These are phyloP conservation scores for Aspergillus homomorphus DNA, from an alignment of 495 filamentous ascomycete genomes.

Conservation along the genomic window DNA sequence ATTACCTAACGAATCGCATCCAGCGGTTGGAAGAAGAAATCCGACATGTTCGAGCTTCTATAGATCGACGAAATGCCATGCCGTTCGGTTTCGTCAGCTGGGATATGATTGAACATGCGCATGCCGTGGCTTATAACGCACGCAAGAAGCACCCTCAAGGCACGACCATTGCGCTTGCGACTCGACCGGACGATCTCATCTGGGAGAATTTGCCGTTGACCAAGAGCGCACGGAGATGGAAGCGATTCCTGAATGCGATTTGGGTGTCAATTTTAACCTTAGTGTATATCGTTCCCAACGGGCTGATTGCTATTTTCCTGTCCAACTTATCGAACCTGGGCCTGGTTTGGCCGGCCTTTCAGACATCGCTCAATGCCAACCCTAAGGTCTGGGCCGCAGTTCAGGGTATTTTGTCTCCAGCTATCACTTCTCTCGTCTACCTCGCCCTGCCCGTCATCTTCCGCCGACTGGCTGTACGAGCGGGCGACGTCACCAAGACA, in stretches of 20 bases:
- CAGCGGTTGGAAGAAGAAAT: conserved; percentile 78
- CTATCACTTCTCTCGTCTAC: conserved; percentile 84
- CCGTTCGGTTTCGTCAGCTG: conserved; percentile 94
- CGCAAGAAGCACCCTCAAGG: conserved; percentile 79
- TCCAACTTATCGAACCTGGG: conserved; percentile 79
- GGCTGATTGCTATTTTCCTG: conserved; percentile 89
- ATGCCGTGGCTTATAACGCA: conserved; percentile 77
- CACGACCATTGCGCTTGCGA: conserved; percentile 73
- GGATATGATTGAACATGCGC: conserved; percentile 80
- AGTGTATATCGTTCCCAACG: conserved; percentile 93
- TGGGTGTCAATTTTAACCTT: conserved; percentile 81
- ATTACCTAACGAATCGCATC: conserved; percentile 85
- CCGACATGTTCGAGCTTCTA: conserved; percentile 70
- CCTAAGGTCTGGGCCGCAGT: conserved; percentile 75
- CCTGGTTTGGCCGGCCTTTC: conserved; percentile 74
- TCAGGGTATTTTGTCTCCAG: conserved; percentile 92
- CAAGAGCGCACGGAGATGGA: conserved; percentile 63
- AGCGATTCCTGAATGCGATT: conserved; percentile 71
- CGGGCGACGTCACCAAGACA: conserved; percentile 87
- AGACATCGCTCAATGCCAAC: conserved; percentile 57
- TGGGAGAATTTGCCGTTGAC: conserved; percentile 87
- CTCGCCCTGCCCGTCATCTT: conserved; percentile 87
- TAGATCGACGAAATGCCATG: conserved; percentile 85
- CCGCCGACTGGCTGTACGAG: conserved; percentile 72
- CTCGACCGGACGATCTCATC: conserved; percentile 86